A percentile compares a stretch with the other conserved stretches of the same genome.
These are phyloP conservation scores for Hirschioporus abietinus DNA, from an alignment of 768 basidiomycete species.

Conservation along the genomic window DNA sequence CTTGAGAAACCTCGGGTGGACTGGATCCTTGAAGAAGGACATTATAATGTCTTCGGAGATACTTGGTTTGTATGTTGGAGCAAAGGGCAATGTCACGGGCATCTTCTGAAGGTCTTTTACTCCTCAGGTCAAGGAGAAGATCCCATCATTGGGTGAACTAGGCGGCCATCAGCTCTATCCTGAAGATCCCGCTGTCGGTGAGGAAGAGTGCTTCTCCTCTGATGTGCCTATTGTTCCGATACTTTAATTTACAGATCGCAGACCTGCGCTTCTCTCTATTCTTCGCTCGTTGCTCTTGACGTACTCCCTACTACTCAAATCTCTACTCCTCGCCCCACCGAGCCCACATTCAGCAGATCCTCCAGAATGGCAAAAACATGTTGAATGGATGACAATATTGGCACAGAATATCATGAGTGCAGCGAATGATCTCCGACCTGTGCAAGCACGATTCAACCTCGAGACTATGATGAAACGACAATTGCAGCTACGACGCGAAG, in stretches of 20 bases:
- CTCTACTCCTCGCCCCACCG: slow-evolving; percentile 61
- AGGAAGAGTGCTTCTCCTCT: slow-evolving; percentile 14
- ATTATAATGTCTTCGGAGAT: slow-evolving; percentile 83
- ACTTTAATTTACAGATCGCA: slow-evolving; percentile 49
- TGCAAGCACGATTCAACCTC: slow-evolving; percentile 68
- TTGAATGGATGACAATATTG: slow-evolving; percentile 78
- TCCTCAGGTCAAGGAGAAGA: slow-evolving; percentile 70
- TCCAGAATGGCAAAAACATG: slow-evolving; percentile 69
- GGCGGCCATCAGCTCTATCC: slow-evolving; percentile 83
- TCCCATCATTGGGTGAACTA: slow-evolving; percentile 74
- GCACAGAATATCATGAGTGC: slow-evolving; percentile 87
- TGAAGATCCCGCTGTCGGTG: slow-evolving; percentile 62
- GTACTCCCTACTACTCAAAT: slow-evolving; percentile 67
- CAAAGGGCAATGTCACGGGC: background rate
- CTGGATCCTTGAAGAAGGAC: slow-evolving; percentile 84
- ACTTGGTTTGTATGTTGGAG: slow-evolving; percentile 73
- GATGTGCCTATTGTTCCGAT: background rate
- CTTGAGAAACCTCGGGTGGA: slow-evolving; percentile 86
- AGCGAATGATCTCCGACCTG: slow-evolving; percentile 83
- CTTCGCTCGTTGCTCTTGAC: slow-evolving; percentile 75
- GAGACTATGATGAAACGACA: slow-evolving; percentile 80
- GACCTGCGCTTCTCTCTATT: slow-evolving; percentile 66
- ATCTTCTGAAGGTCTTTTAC: slow-evolving; percentile 9
- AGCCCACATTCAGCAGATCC: slow-evolving; percentile 39
- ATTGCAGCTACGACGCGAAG: slow-evolving; percentile 65